Percentiles rank a stretch among this genome's conserved stretches.
phyloP scores from a whole-genome alignment of 208 protist genomes.

The Naegleria gruberi region DNA sequence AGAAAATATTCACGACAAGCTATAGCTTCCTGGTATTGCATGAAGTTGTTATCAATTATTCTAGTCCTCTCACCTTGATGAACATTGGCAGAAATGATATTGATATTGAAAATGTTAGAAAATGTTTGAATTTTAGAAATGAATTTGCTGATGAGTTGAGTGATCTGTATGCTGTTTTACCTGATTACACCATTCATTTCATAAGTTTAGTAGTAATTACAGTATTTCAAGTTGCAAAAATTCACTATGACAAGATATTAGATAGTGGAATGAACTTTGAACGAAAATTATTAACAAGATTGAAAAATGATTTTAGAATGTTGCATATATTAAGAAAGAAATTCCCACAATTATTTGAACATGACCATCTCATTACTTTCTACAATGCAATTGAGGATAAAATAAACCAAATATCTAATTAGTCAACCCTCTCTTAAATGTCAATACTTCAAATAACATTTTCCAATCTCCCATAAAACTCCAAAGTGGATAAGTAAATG shows the following conservation, averaged over 20 bases:
- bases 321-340: neutral
- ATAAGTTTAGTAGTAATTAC: neutral
- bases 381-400: no score
- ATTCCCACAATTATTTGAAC: neutral
- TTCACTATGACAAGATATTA: neutral
- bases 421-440: neutral
- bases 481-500: conserved; percentile 37
- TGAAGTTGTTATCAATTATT: neutral
- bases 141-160: neutral
- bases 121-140: neutral
- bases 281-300: neutral
- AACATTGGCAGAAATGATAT: neutral
- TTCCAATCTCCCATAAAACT: conserved; percentile 27
- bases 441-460: conserved; percentile 39
- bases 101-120: neutral
- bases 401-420: no score
- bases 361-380: no score
- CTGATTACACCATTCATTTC: neutral
- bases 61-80: neutral
- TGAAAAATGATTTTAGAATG: neutral
- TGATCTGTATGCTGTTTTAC: neutral
- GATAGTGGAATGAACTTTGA: neutral
- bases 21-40: neutral
- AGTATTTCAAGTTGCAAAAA: neutral
- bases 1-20: neutral